Evolutionary conservation across 1,284 basidiomycete species (phyloP).

Genomic region (Coriolopsis trogii): DNA sequence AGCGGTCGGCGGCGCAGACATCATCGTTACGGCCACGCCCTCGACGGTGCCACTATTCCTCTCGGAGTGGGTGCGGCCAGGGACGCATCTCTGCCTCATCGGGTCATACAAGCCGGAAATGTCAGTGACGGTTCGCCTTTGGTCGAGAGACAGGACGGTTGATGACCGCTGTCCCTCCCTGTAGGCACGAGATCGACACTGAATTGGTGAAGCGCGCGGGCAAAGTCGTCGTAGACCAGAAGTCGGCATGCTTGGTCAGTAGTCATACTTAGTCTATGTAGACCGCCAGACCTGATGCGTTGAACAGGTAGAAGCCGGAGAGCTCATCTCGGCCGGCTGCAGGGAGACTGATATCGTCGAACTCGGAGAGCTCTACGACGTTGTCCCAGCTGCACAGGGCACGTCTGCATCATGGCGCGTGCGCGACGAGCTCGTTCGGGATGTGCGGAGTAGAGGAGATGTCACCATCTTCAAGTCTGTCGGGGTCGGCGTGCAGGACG

Average conservation of each 20-base stretch:
- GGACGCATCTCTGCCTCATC: conserved; percentile 75
- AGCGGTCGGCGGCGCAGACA: conserved; percentile 46
- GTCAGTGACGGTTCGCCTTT: conserved; percentile 34
- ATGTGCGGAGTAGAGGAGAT: conserved; percentile 37
- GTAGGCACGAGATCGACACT: conserved; percentile 62
- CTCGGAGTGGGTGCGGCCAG: conserved; percentile 57
- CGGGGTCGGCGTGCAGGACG: conserved; percentile 77
- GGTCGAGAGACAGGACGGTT: too few relatives aligned
- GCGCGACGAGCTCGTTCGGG: conserved; percentile 30
- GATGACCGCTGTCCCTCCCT: background rate
- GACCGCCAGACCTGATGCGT: background rate
- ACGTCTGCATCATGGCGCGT: conserved; percentile 25
- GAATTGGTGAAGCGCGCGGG: conserved; percentile 56
- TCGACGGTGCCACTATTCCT: conserved; percentile 74
- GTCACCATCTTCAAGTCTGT: conserved; percentile 82
- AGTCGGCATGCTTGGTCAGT: conserved; percentile 56
- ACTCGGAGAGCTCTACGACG: conserved; percentile 59
- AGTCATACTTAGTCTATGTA: background rate
- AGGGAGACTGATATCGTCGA: conserved; percentile 48
- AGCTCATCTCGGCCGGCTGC: conserved; percentile 62
- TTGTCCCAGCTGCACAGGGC: conserved; percentile 16
- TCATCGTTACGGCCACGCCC: conserved; percentile 80
- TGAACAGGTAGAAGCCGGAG: conserved; percentile 66
- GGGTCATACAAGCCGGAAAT: conserved; percentile 85
- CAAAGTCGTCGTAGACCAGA: conserved; percentile 72